A percentile compares a stretch with the other conserved stretches of the same genome.
Evolutionary conservation across 1,139 yeast species (phyloP).

Genomic region (Meyerozyma athensensis): DNA sequence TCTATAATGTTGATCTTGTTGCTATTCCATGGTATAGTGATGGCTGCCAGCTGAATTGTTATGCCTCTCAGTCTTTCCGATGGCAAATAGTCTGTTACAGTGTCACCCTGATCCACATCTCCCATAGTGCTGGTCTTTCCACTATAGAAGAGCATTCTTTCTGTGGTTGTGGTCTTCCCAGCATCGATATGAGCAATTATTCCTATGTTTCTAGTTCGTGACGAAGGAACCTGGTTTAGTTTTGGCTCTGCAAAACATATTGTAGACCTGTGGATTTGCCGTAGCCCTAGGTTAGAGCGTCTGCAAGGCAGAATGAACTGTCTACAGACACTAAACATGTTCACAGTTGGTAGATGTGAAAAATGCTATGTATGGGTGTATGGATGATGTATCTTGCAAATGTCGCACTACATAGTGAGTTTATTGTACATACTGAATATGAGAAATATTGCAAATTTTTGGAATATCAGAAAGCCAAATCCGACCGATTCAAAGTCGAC

Average conservation of each 20-base stretch:
- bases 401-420: no score
- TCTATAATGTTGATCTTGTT: slow-evolving; percentile 82
- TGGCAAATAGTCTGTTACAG: slow-evolving; percentile 88
- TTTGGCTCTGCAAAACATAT: slow-evolving; percentile 10
- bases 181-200: slow-evolving; percentile 86
- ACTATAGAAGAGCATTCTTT: slow-evolving; percentile 82
- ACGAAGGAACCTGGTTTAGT: slow-evolving; percentile 26
- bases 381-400: no score
- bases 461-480: neutral
- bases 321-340: no score
- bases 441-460: neutral
- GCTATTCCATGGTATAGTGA: slow-evolving; percentile 80
- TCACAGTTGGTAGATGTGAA: neutral
- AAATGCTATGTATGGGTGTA: neutral
- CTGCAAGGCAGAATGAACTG: no score
- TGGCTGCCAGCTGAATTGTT: slow-evolving; percentile 95
- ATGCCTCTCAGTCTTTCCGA: slow-evolving; percentile 93
- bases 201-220: slow-evolving; percentile 62
- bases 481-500: neutral
- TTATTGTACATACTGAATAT: neutral
- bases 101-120: slow-evolving; percentile 94
- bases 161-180: slow-evolving; percentile 89
- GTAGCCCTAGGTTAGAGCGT: no score
- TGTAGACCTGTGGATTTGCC: neutral
- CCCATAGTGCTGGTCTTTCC: slow-evolving; percentile 83